Evolutionary conservation across 148 eudicot genomes (phyloP).

Genomic region (Fagopyrum tataricum): DNA sequence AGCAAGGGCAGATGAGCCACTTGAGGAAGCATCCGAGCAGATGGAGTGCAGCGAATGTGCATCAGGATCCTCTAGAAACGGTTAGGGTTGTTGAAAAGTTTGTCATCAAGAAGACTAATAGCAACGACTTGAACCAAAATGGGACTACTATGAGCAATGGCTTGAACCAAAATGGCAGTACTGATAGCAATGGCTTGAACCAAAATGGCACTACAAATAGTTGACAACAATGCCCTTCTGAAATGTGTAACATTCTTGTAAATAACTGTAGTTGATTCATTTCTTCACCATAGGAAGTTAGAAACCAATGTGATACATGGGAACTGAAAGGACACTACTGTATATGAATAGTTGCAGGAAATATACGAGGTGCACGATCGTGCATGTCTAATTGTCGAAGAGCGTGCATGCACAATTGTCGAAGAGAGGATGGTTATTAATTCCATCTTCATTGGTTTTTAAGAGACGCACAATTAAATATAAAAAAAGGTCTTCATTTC

Average conservation of each 20-base stretch:
- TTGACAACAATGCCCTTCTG: slow-evolving; percentile 3
- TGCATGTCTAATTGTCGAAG: too few relatives aligned
- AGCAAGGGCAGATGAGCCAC: slow-evolving; percentile 42
- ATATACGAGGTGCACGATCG: not conserved
- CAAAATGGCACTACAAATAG: not conserved
- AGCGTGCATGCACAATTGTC: too few relatives aligned
- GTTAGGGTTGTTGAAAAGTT: slow-evolving; percentile 66
- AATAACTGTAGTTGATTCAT: not conserved
- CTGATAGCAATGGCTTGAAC: too few relatives aligned
- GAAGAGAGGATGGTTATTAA: too few relatives aligned
- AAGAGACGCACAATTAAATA: too few relatives aligned
- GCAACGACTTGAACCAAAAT: slow-evolving; percentile 13
- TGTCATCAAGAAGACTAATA: slow-evolving; percentile 33
- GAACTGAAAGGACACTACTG: not conserved
- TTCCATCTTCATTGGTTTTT: too few relatives aligned
- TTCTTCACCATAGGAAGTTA: not conserved
- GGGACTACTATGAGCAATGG: slow-evolving; percentile 14
- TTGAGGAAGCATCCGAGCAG: slow-evolving; percentile 60
- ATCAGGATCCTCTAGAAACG: slow-evolving; percentile 57
- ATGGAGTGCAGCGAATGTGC: slow-evolving; percentile 52
- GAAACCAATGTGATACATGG: slow-evolving; percentile 4
- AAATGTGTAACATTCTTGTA: slow-evolving; percentile 18
- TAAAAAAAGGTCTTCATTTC: too few relatives aligned
- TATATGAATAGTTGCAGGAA: not conserved
- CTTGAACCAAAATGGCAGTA: slow-evolving; percentile 11